Evolutionary conservation across 495 filamentous ascomycete genomes (phyloP).

Genomic region (Penicillium coffeae): DNA sequence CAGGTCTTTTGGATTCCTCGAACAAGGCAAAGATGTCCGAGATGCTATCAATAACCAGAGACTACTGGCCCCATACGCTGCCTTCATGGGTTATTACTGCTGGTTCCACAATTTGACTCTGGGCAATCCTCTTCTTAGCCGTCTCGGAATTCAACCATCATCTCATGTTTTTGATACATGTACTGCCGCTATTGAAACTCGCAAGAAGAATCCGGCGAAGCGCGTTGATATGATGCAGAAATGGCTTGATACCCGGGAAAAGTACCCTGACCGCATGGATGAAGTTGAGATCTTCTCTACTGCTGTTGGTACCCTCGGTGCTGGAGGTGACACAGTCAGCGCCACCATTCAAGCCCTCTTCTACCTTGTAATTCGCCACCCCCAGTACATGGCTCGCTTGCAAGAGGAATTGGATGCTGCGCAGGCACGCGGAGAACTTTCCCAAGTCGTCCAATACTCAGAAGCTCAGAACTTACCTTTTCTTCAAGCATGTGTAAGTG

Average conservation of each 20-base stretch:
- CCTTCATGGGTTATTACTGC: conserved; percentile 36
- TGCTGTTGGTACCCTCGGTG: conserved; percentile 37
- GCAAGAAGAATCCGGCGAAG: conserved; percentile 31
- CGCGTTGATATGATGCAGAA: conserved; percentile 43
- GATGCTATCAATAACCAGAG: conserved; percentile 40
- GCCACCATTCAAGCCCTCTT: conserved; percentile 36
- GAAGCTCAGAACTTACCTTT: conserved; percentile 30
- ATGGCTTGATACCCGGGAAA: conserved; percentile 35
- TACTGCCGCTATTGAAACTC: conserved; percentile 33
- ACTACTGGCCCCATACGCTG: conserved; percentile 30
- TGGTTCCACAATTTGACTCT: conserved; percentile 37
- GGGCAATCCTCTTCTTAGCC: conserved; percentile 39
- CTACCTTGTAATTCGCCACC: conserved; percentile 31
- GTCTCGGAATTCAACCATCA: conserved; percentile 34
- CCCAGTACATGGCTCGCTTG: conserved; percentile 23
- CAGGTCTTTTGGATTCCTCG: conserved; percentile 40
- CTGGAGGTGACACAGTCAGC: conserved; percentile 44
- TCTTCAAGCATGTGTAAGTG: conserved; percentile 34
- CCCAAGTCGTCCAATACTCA: conserved; percentile 19
- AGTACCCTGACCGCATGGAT: conserved; percentile 37
- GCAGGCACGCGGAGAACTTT: conserved; percentile 19
- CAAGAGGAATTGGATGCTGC: conserved; percentile 37
- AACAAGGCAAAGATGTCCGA: conserved; percentile 35
- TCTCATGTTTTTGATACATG: conserved; percentile 42
- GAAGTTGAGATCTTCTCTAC: conserved; percentile 37